Conservation (phyloP, 164 flowering plant genomes). For the Houttuynia cordata region DNA sequence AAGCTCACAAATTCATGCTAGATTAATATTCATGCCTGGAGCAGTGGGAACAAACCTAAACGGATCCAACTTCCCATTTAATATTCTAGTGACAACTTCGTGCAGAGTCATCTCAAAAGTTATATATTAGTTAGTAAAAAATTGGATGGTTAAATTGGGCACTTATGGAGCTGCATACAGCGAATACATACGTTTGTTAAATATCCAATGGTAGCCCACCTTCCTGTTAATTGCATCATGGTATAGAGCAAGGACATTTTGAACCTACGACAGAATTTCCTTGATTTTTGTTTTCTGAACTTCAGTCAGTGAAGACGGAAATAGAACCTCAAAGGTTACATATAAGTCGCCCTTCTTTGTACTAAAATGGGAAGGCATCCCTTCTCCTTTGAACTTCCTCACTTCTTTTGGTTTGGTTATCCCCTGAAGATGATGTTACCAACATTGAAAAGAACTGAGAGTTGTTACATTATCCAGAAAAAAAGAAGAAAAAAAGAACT, state of each 20-base stretch:
- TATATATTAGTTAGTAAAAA: too few relatives aligned
- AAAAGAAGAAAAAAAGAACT: not conserved
- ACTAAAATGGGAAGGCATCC: conserved; percentile 86
- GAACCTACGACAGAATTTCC: conserved; percentile 31
- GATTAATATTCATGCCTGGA: too few relatives aligned
- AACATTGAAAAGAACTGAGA: not conserved
- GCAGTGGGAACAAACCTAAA: too few relatives aligned
- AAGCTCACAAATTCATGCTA: too few relatives aligned
- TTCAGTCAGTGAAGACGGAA: conserved; percentile 76
- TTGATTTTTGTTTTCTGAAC: conserved; percentile 85
- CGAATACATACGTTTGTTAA: too few relatives aligned
- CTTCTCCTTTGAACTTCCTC: conserved; percentile 87
- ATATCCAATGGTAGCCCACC: too few relatives aligned
- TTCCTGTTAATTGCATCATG: conserved; percentile 12
- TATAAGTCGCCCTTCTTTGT: conserved; percentile 84
- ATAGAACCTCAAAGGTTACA: conserved; percentile 78
- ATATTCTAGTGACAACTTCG: too few relatives aligned
- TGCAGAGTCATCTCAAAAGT: too few relatives aligned
- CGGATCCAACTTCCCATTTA: too few relatives aligned
- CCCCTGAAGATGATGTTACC: conserved; percentile 37
- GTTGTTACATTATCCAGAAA: not conserved
- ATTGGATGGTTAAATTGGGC: too few relatives aligned
- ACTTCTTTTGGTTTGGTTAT: conserved; percentile 93
- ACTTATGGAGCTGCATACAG: too few relatives aligned
- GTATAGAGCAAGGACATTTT: conserved; percentile 18